Evolutionary conservation across 495 filamentous ascomycete species (phyloP), one percentile per base, ranked within the genome.

Genomic region (Penicillium daleae): DNA sequence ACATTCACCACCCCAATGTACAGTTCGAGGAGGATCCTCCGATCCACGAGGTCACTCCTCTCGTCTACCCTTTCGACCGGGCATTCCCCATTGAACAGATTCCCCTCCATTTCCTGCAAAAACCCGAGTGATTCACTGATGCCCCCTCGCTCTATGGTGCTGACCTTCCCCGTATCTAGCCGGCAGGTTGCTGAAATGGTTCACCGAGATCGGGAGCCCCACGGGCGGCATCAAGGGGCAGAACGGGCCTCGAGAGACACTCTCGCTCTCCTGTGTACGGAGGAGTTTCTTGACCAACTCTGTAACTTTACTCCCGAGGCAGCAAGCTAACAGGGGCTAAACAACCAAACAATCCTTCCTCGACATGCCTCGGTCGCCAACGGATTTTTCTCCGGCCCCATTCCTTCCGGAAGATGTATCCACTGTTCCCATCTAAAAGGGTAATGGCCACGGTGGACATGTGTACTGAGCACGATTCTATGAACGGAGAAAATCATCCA

Each of bases 191-290:
- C 70, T 70, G 12, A 64, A 70, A 68, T 52, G 56, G 67, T 60
- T 72, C 70, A 72, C 70, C 70, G 70, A 66, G 56, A 69, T 55
- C 57, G 59, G 66, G 57, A 65, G 49, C 49, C 60, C 39, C 19
- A 61, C 40, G 46, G 62, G 62, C 66, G 60, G 64, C 8, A 49
- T 8, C n/a, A 29, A 59, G 22, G 50, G 60, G 62, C 63, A 65
- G 63, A 61, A 61, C 33, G 52, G 59, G 9, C 33, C 35, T n/a
- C 27, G 19, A 58, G 29, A 37, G 24, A 32, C 49, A 29, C 26
- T 10, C 10, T 31, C 6, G 19, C 21, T 26, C 6, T 39, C n/a
- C 29, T 31, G 7, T 4, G 29, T 31, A 4, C 29, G 3, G 7
- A 31, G 4, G 29, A 31, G n/a, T n/a, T n/a, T n/a, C n/a, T n/a